Percentiles rank a stretch among this genome's conserved stretches.
These are phyloP conservation scores for Aspergillus fumigatus DNA, from an alignment of 2,329 filamentous ascomycete species.

Conservation along the genomic window DNA sequence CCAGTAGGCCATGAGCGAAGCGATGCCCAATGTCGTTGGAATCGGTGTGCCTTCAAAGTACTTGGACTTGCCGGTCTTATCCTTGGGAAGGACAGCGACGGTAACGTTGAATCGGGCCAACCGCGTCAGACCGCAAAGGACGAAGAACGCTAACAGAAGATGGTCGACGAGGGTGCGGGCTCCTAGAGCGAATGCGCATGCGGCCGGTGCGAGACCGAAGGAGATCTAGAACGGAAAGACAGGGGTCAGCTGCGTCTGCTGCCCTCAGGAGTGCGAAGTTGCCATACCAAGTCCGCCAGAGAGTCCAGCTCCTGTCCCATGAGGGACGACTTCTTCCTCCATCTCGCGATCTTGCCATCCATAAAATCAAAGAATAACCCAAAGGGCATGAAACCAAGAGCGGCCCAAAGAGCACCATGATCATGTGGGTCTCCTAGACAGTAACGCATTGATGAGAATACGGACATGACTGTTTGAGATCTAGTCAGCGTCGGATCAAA, in stretches of 20 bases:
- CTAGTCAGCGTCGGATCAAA: conserved; percentile 13
- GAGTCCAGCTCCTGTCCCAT: conserved; percentile 99
- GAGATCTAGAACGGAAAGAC: conserved; percentile 63
- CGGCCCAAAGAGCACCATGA: conserved; percentile 69
- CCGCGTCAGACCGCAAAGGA: conserved; percentile 87
- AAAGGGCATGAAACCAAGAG: conserved; percentile 82
- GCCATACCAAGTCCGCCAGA: conserved; percentile 79
- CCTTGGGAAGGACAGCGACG: conserved; percentile 82
- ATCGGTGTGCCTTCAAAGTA: conserved; percentile 98
- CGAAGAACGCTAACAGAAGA: conserved; percentile 75
- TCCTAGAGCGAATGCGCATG: conserved; percentile 82
- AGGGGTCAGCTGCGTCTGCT: conserved; percentile 5
- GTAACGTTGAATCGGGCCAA: conserved; percentile 98
- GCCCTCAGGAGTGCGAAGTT: not conserved
- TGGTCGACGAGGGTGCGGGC: conserved; percentile 81
- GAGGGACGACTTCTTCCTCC: conserved; percentile 93
- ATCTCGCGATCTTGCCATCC: conserved; percentile 92
- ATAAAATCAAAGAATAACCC: conserved; percentile 97
- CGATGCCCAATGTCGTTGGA: conserved; percentile 79
- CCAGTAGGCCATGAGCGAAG: conserved; percentile 85
- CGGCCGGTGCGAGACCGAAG: conserved; percentile 86
- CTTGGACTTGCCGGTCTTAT: conserved; percentile 81
- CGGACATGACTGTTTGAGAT: conserved; percentile 66
- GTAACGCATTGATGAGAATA: conserved; percentile 93
- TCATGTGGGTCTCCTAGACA: conserved; percentile 68